Percentiles rank a stretch among this genome's conserved stretches.
Conservation (phyloP, 108 stramenopile species). For the Nitzschia inconspicua region DNA sequence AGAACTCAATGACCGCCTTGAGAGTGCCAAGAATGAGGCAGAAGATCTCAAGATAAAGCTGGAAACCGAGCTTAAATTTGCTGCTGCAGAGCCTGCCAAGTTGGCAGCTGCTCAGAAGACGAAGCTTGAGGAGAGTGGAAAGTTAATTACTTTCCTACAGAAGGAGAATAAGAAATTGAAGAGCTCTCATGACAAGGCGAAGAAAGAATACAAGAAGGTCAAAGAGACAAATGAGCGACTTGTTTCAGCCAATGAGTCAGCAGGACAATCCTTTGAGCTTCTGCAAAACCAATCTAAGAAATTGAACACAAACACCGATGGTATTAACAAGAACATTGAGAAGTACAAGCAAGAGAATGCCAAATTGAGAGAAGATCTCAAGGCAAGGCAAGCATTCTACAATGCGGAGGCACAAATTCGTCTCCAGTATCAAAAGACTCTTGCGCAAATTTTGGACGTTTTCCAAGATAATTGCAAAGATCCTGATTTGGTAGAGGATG, state of each 20-base stretch:
- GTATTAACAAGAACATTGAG: conserved; percentile 32
- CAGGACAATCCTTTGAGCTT: conserved; percentile 52
- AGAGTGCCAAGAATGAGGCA: conserved; percentile 15
- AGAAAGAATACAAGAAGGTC: conserved; percentile 45
- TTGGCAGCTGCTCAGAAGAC: conserved; percentile 29
- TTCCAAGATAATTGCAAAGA: conserved; percentile 52
- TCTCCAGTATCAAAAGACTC: conserved; percentile 37
- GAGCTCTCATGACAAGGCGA: conserved; percentile 31
- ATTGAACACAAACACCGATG: conserved; percentile 28
- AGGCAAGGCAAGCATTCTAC: conserved; percentile 41
- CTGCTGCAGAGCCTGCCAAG: conserved; percentile 21
- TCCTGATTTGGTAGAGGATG: conserved; percentile 41
- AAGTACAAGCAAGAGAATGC: conserved; percentile 33
- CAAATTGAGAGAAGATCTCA: conserved; percentile 42
- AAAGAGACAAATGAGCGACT: conserved; percentile 49
- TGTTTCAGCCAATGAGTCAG: conserved; percentile 45
- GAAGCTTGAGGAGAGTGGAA: conserved; percentile 35
- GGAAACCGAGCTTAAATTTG: conserved; percentile 22
- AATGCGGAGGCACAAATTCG: conserved; percentile 47
- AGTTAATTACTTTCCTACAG: conserved; percentile 49
- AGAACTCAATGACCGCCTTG: conserved; percentile 30
- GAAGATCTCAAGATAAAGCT: conserved; percentile 20
- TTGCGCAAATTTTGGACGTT: conserved; percentile 39
- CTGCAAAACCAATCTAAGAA: conserved; percentile 46
- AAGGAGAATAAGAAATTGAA: conserved; percentile 50